Percentiles rank a stretch among this genome's conserved stretches.
phyloP scores from a whole-genome alignment of 345 rosid genomes.

The Salix brachista region DNA sequence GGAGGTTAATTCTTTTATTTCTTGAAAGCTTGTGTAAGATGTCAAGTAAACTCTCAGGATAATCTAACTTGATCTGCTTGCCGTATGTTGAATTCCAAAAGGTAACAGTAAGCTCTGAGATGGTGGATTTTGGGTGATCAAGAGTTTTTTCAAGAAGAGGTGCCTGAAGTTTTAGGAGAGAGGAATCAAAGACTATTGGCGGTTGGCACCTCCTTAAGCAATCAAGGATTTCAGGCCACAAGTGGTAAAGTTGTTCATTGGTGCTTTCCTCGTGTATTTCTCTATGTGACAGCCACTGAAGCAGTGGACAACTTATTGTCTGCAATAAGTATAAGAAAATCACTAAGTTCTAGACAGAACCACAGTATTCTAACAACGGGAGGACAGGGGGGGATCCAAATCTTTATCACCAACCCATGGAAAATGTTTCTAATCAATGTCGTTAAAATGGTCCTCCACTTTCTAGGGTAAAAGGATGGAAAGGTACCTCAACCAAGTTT shows the following conservation, averaged over 20 bases:
- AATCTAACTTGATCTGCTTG: constrained; percentile 33
- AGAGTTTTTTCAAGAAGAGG: constrained; percentile 45
- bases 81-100: constrained; percentile 55
- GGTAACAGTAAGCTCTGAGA: constrained; percentile 31
- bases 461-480: too few species aligned
- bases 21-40: constrained; percentile 48
- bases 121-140: constrained; percentile 33
- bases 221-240: constrained; percentile 43
- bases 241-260: constrained; percentile 25
- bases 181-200: constrained; percentile 35
- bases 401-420: neutral
- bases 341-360: neutral
- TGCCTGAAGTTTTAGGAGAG: constrained; percentile 44
- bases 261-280: constrained; percentile 25
- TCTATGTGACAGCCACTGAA: constrained; percentile 36
- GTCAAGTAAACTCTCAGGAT: constrained; percentile 43
- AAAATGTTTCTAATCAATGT: neutral
- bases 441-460: neutral
- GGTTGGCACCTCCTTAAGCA: constrained; percentile 44
- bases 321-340: constrained; percentile 19
- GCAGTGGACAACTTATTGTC: constrained; percentile 33
- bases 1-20: constrained; percentile 38
- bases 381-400: neutral
- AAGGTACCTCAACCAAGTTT: too few species aligned
- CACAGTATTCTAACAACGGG: neutral